Conservation (phyloP, 108 stramenopile species). For the Nannochloropsis oceanica region DNA sequence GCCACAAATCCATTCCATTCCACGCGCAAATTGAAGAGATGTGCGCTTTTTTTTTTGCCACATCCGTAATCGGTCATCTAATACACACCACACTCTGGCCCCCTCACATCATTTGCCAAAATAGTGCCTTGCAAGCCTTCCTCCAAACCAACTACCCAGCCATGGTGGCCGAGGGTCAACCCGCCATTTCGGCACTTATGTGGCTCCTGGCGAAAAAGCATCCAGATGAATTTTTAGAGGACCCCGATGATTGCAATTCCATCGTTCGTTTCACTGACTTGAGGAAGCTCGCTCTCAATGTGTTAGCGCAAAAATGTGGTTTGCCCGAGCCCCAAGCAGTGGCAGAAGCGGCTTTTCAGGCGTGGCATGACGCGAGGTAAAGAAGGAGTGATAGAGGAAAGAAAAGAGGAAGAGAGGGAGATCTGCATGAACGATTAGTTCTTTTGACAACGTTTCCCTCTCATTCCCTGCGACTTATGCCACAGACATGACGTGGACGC, state of each 20-base stretch:
- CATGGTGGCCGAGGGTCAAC: background rate
- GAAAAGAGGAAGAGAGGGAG: no score
- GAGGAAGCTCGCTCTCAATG: background rate
- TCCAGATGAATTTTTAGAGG: background rate
- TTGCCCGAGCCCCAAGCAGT: background rate
- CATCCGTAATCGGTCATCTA: no score
- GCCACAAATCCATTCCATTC: no score
- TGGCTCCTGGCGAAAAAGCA: background rate
- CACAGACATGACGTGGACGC: background rate
- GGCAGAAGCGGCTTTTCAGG: background rate
- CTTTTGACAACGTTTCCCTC: no score
- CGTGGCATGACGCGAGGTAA: background rate
- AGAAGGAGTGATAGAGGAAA: no score
- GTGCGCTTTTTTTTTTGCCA: no score
- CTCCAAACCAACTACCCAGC: background rate
- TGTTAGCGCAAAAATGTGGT: background rate
- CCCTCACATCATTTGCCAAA: no score
- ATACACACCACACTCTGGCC: no score
- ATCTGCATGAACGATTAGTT: no score
- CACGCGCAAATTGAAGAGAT: no score
- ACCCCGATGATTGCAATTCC: background rate
- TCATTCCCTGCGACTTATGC: no score
- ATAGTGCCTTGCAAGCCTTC: background rate
- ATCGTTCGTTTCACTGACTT: background rate
- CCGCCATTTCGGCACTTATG: background rate